phyloP scores from a whole-genome alignment of 1,139 yeast species.

The Spencermartinsiella ligniputridi region DNA sequence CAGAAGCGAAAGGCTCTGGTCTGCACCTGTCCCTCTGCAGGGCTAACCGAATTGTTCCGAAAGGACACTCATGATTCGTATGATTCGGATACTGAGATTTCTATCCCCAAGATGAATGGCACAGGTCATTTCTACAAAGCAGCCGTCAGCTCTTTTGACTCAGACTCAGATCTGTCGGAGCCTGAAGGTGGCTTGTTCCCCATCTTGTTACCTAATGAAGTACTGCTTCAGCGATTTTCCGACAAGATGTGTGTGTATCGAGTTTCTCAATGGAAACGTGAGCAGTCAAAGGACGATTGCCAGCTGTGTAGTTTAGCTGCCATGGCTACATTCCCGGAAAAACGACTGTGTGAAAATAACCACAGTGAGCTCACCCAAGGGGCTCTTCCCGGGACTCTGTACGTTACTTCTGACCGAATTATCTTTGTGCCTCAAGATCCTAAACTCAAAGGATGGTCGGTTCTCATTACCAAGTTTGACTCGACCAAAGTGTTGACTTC shows the following conservation, averaged over 20 bases:
- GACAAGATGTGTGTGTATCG: conserved; percentile 18
- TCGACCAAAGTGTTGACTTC: conserved; percentile 27
- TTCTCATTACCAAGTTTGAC: conserved; percentile 25
- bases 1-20: not conserved
- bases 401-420: conserved; percentile 31
- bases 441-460: conserved; percentile 22
- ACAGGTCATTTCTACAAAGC: too few species aligned
- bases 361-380: conserved; percentile 23
- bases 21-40: not conserved
- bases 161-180: not conserved
- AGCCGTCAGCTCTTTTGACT: not conserved
- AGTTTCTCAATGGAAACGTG: conserved; percentile 16
- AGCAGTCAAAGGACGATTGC: conserved; percentile 7
- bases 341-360: conserved; percentile 11
- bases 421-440: conserved; percentile 24
- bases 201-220: conserved; percentile 31
- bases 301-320: not conserved
- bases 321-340: not conserved
- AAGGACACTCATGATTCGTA: not conserved
- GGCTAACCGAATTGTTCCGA: not conserved
- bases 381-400: conserved; percentile 24
- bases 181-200: conserved; percentile 16
- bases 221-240: conserved; percentile 29
- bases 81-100: not conserved
- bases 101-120: not conserved